Evolutionary conservation across 305 asterid genomes (phyloP), one percentile per base, ranked within the genome.

Genomic region (Striga hermonthica): DNA sequence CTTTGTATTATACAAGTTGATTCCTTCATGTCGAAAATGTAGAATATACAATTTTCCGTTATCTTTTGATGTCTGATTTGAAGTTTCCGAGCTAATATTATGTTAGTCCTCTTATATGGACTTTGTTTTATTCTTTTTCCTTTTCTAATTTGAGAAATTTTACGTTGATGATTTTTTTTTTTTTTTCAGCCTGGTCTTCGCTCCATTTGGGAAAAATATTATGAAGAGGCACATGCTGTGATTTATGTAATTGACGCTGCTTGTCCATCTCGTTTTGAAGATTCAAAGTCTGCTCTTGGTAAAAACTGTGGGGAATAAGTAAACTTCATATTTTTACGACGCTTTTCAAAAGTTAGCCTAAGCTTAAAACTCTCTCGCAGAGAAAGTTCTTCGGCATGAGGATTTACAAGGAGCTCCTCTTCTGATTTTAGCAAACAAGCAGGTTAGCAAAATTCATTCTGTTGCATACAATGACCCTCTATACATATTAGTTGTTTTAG

Each of bases 361-460:
- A 36, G 44, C 75, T 57, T 12, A 57, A 38, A 65, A 70, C 54
- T 73, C 72, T 53, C 67, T 80, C 72, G 60, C 95, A 91, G 98
- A 89, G 74, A 91, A 85, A 82, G 91, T 77, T 79, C 89, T 89
- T 66, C 84, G 89, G 85, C 96, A 93, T 70, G 99, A 93, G 81
- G 99, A 93, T 81, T 74, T 93, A 82, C 92, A 81, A 79, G 99
- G 97, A 67, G 99, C 97, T 36, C 97, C 99, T 0, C 95, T 93
- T 67, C 78, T 90, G 65, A 82, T 93, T 70, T 52, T 93, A 75
- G 97, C 97, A 49, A 93, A 93, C 85, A 93, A 93, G 69, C 97
- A 86, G 99, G 99, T 93, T 28, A 36, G n/a, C 11, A n/a, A 1
- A n/a, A 48, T 43, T 72, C 60, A 47, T 31, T 47, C 16, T 22